Base-by-base conservation (phyloP, 2,329 filamentous ascomycete genomes). In the Trichoderma gracile region DNA sequence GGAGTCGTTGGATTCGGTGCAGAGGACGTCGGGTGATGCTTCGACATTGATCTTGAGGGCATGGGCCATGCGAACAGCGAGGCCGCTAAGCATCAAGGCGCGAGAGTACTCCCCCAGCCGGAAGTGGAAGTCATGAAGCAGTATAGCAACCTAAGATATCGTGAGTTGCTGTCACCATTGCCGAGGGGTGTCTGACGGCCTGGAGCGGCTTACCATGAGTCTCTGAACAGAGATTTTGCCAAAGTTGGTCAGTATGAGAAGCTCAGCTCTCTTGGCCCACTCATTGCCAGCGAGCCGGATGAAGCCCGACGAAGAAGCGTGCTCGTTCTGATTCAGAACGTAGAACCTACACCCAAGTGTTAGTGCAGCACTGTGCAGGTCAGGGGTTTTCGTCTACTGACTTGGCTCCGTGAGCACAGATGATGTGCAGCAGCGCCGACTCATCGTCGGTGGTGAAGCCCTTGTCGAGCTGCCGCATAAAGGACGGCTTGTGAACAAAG, bases 51-150 rank as follows among this genome's bases (percentile, higher is more conserved):
- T 76, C 57, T 77, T 76, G 7, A 79, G 69, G n/a, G 77, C 76
- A 52, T 78, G 77, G 2, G 77, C 77, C 76, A 78, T 78, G 38
- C 77, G 76, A 7, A 78, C 76, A 23, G 76, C 73, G 19, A 78
- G 70, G n/a, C 77, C 77, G 43, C 77, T 78, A 19, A 79, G 67
- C 76, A 79, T 78, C 42, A 78, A 71, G 19, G 77, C 77, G 56
- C 78, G 75, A 0, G 73, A 75, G 63, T 78, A 78, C 66, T 78
- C 75, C 60, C 77, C 77, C 5, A 75, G 68, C 14, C 77, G 75
- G 47, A 77, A 77, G 60, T 77, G 75, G 38, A 77, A 79, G 67
- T 79, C 77, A 59, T 78, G 76, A 38, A 78, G 71, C 8, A 79
- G 67, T 7, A 78, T 74, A 9, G 74, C 75, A 21, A 76, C 76